phyloP scores from a whole-genome alignment of 2,329 filamentous ascomycete genomes.

The Colletotrichum sp. region DNA sequence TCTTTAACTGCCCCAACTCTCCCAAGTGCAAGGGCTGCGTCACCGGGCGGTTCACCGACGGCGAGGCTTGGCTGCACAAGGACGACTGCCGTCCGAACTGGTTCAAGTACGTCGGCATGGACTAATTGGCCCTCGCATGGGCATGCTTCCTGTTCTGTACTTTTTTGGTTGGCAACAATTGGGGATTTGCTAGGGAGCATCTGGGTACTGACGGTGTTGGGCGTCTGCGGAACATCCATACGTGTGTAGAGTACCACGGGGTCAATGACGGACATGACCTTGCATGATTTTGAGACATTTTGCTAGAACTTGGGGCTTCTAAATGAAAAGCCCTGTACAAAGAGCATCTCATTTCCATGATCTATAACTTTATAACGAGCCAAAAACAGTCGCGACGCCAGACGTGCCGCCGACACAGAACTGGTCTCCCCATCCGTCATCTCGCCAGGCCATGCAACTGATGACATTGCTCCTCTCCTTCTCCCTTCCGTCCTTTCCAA shows the following conservation, averaged over 20 bases:
- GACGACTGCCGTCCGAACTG: slow-evolving; percentile 96
- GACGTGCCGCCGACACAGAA: slow-evolving; percentile 71
- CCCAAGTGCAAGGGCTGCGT: slow-evolving; percentile 90
- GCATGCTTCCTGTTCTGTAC: slow-evolving; percentile 6
- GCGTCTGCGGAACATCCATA: slow-evolving; percentile 19
- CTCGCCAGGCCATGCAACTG: slow-evolving; percentile 67
- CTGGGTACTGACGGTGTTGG: slow-evolving; percentile 19
- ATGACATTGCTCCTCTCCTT: slow-evolving; percentile 65
- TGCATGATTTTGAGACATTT: slow-evolving; percentile 19
- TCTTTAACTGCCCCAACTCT: slow-evolving; percentile 98
- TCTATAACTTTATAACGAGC: slow-evolving; percentile 30
- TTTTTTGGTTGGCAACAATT: slow-evolving; percentile 18
- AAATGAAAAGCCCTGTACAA: background rate
- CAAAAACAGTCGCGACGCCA: slow-evolving; percentile 69
- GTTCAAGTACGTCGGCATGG: slow-evolving; percentile 93
- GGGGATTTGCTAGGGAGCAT: slow-evolving; percentile 11
- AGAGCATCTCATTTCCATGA: background rate
- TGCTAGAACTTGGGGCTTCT: background rate
- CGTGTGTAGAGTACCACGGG: slow-evolving; percentile 16
- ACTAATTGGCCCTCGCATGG: slow-evolving; percentile 45
- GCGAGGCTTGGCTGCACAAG: slow-evolving; percentile 81
- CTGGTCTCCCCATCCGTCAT: slow-evolving; percentile 66
- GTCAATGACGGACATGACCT: slow-evolving; percentile 19
- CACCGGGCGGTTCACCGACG: slow-evolving; percentile 88
- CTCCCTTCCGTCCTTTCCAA: slow-evolving; percentile 65